A percentile compares a stretch with the other conserved stretches of the same genome.
phyloP scores from a whole-genome alignment of 2,329 filamentous ascomycete genomes.

The Aspergillus brasiliensis region DNA sequence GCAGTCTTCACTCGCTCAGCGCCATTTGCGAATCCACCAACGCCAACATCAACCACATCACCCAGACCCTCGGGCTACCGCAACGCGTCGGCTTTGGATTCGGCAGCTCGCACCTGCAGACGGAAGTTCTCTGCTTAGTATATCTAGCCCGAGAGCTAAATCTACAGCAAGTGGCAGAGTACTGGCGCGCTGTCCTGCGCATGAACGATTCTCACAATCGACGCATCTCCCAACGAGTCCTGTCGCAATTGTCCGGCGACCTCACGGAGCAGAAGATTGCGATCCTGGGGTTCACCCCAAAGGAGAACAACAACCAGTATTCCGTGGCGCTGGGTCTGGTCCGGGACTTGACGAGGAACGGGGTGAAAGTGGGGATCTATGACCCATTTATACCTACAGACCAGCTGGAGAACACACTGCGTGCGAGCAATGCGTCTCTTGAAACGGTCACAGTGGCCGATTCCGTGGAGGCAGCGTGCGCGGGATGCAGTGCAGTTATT shows the following conservation, averaged over 20 bases:
- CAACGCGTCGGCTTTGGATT: slow-evolving; percentile 2
- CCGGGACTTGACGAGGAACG: slow-evolving; percentile 5
- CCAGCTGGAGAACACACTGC: slow-evolving; percentile 2
- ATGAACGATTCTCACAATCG: slow-evolving; percentile 15
- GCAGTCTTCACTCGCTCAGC: slow-evolving; percentile 12
- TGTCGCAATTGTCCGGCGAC: background rate
- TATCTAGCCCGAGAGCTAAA: slow-evolving; percentile 21
- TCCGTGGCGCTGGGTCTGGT: slow-evolving; percentile 5
- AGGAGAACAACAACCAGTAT: background rate
- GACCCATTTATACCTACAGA: slow-evolving; percentile 6
- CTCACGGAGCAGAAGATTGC: slow-evolving; percentile 9
- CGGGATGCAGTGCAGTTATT: slow-evolving; percentile 16
- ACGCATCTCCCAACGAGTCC: slow-evolving; percentile 7
- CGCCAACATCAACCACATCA: slow-evolving; percentile 17
- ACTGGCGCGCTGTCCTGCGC: slow-evolving; percentile 20
- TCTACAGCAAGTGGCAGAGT: slow-evolving; percentile 20
- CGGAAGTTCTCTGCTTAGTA: slow-evolving; percentile 20
- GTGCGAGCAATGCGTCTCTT: background rate
- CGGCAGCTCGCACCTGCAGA: slow-evolving; percentile 5
- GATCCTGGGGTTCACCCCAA: slow-evolving; percentile 10
- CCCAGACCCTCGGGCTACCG: slow-evolving; percentile 13
- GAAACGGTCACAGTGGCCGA: slow-evolving; percentile 11
- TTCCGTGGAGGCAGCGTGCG: slow-evolving; percentile 13
- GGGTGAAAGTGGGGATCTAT: slow-evolving; percentile 11
- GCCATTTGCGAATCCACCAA: slow-evolving; percentile 17